Percentiles rank a stretch among this genome's conserved stretches.
phyloP scores from a whole-genome alignment of 129 eudicot genomes.

The Tanacetum coccineum region DNA sequence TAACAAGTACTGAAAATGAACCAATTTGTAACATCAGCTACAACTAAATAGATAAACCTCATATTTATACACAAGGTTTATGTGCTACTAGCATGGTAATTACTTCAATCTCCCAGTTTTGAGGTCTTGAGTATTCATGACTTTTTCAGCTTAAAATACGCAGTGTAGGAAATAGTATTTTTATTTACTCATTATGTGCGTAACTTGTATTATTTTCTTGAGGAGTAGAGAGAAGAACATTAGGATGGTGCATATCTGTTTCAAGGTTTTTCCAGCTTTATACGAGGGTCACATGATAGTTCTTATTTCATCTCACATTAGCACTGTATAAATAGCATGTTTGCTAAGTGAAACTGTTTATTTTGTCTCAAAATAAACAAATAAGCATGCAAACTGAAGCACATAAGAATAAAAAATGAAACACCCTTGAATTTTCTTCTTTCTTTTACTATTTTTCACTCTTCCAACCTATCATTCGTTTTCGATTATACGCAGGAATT shows the following conservation, averaged over 20 bases:
- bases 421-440: no score
- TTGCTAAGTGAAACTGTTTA: no score
- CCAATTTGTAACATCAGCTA: conserved; percentile 15
- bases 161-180: no score
- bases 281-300: no score
- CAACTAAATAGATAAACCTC: conserved; percentile 6
- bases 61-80: background rate
- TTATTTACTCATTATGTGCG: no score
- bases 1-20: conserved; percentile 16
- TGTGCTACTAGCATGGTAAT: conserved; percentile 11
- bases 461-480: background rate
- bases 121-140: background rate
- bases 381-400: no score
- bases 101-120: background rate
- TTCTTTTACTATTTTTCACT: no score
- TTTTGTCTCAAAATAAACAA: no score
- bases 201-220: background rate
- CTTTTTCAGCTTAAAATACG: no score
- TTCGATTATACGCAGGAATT: background rate
- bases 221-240: background rate
- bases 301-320: no score
- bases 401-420: no score
- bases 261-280: background rate
- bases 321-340: no score
- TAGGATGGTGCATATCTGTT: background rate